These are phyloP conservation scores for Mycena venus DNA, from an alignment of 768 basidiomycete genomes.

Conservation along the genomic window DNA sequence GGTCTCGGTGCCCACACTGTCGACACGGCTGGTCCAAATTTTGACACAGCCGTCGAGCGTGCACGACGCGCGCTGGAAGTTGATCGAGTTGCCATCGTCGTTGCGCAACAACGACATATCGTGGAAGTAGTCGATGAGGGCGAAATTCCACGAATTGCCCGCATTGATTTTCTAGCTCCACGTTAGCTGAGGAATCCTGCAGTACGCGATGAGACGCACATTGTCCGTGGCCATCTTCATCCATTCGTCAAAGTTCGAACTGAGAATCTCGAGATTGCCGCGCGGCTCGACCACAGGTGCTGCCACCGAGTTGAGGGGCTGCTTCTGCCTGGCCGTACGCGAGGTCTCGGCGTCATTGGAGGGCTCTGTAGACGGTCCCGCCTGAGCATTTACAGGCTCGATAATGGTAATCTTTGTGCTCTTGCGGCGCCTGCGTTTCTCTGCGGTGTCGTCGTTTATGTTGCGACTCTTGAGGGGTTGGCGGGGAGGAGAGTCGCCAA, in stretches of 20 bases:
- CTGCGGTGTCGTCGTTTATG: slow-evolving; percentile 88
- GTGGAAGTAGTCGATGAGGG: slow-evolving; percentile 98
- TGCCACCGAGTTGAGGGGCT: slow-evolving; percentile 72
- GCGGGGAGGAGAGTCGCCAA: slow-evolving; percentile 53
- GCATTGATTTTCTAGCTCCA: slow-evolving; percentile 94
- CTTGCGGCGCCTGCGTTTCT: slow-evolving; percentile 86
- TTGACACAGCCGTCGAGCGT: slow-evolving; percentile 99
- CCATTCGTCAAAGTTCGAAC: slow-evolving; percentile 97
- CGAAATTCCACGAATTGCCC: slow-evolving; percentile 97
- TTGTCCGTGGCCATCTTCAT: slow-evolving; percentile 99
- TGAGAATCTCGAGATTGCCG: slow-evolving; percentile 80
- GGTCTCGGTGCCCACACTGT: slow-evolving; percentile 96
- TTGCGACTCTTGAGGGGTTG: slow-evolving; percentile 63
- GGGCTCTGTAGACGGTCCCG: slow-evolving; percentile 67
- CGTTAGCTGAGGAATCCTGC: slow-evolving; percentile 26
- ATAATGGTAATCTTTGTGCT: slow-evolving; percentile 74
- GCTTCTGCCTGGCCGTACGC: slow-evolving; percentile 69
- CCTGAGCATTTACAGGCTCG: slow-evolving; percentile 70
- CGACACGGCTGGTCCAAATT: slow-evolving; percentile 98
- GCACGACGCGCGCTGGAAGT: slow-evolving; percentile 98
- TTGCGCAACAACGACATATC: slow-evolving; percentile 97
- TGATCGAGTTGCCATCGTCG: slow-evolving; percentile 94
- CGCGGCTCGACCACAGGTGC: slow-evolving; percentile 69
- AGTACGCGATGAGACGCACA: slow-evolving; percentile 62
- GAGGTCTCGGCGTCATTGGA: slow-evolving; percentile 55